Evolutionary conservation across 1,139 yeast species (phyloP), one percentile per base, ranked within the genome.

Genomic region (Hyphopichia burtonii): DNA sequence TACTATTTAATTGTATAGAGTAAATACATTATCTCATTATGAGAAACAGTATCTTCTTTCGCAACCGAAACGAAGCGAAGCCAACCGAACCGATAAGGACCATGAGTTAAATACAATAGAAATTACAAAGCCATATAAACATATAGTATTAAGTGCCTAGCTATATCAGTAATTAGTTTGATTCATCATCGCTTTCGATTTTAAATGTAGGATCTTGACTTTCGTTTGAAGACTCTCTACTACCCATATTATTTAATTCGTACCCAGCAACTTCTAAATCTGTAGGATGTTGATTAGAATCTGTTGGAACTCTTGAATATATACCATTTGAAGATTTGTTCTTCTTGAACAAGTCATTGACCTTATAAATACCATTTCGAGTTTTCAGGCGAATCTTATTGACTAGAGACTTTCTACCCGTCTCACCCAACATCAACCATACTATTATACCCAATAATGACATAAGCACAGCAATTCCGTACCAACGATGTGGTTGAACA

Each of bases 401-500:
- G 11, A 43, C 28, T 2, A 62, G 23, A 11, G 44, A 37, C 19
- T 46, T 38, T 40, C 71, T 50, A 2, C 68, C 65, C 32, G 53
- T 52, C 30, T 48, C 53, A 1, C 86, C 86, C 35, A 80, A 51
- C 55, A 82, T 58, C 34, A 82, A 59, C 63, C 77, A 74, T 0
- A 63, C 64, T 7, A 77, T 66, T 9, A 75, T 61, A 2, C 68
- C 48, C 15, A 78, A 48, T 37, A 80, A 62, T 1, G 66, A 43
- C 34, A 72, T 50, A 47, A 82, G 76, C 3, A 76, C 63, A n/a
- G 77, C 46, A 1, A 81, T 66, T 0, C 87, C 87, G 54, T 74
- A 74, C 56, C 81, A 59, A 36, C 86, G 65, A 51, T 81, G 84
- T 1, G 82, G 78, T 41, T 66, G 60, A 36, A 68, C 60, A 38